Base-by-base conservation (phyloP, 331 rosid species). In the Phaseolus coccineus region DNA sequence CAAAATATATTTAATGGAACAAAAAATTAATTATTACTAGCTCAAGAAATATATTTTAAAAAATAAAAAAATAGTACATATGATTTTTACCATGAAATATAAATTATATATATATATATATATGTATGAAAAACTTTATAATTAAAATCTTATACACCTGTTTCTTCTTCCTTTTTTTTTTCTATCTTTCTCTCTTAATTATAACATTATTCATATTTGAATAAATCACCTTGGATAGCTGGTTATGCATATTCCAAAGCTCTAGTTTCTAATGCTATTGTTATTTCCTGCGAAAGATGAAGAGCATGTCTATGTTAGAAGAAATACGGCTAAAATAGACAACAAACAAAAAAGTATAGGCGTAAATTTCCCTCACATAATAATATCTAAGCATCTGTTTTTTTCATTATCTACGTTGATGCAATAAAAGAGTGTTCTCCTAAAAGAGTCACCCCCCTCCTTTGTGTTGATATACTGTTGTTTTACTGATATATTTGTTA, bases 231-330 rank as follows among this genome's bases (percentile, higher is more conserved):
- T 73, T 14, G 10, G 51, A 4, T 24, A 48, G 57, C 86, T 78
- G 42, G 63, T 85, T 80, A 81, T 61, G 44, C 76, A 62, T 37
- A 48, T 69, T 85, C 81, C 77, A 55, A 42, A 65, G 73, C 81
- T 84, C 74, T 74, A 52, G 83, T 84, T 87, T 89, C 94, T 67
- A 76, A 58, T 69, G 92, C 85, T 71, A 89, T 15, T 48, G 87
- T 87, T 55, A 89, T 87, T 86, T 87, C 94, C 97, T 92, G 88
- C 82, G 78, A 80, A 70, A 74, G 40, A 63, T 76, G 59, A 57
- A 70, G 62, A 55, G 8, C 44, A 35, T 15, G 50, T 9, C 53
- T 40, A 33, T 70, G 74, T 73, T 50, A 77, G 80, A 65, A 62
- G 27, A 47, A 57, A 28, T 65, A 11, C 24, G 28, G 61, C 19